phyloP scores from a whole-genome alignment of 83 land plant genomes.

The Picea engelmannii region DNA sequence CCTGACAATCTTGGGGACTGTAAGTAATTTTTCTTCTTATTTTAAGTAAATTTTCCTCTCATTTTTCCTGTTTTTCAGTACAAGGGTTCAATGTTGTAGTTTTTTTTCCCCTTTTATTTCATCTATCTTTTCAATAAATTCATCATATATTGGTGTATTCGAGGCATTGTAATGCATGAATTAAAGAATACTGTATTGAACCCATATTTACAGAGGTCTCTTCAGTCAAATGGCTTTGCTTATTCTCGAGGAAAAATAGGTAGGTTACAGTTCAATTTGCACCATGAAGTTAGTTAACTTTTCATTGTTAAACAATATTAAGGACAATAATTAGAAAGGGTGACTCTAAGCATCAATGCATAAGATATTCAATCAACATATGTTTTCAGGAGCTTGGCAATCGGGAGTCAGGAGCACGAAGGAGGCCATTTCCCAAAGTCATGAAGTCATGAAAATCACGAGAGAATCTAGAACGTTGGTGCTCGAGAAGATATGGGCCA shows the following conservation, averaged over 20 bases:
- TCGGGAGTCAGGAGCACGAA: too few relatives aligned
- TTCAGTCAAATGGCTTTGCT: slow-evolving; percentile 76
- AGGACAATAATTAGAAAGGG: too few relatives aligned
- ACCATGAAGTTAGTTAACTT: too few relatives aligned
- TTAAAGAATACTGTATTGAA: background rate
- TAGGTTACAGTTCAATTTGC: background rate
- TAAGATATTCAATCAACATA: too few relatives aligned
- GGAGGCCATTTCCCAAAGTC: too few relatives aligned
- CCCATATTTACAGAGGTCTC: slow-evolving; percentile 54
- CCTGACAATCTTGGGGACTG: slow-evolving; percentile 65
- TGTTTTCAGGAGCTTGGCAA: too few relatives aligned
- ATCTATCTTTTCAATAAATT: background rate
- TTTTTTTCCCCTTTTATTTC: background rate
- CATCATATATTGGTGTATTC: background rate
- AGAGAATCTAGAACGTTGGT: too few relatives aligned
- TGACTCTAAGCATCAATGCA: too few relatives aligned
- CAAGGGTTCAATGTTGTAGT: background rate
- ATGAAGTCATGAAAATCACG: too few relatives aligned
- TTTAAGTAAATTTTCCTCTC: too few relatives aligned
- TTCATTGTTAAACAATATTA: too few relatives aligned
- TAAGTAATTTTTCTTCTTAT: slow-evolving; percentile 9
- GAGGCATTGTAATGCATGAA: background rate
- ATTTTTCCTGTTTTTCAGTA: background rate
- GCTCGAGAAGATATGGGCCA: too few relatives aligned
- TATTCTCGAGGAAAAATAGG: slow-evolving; percentile 77